These are phyloP conservation scores for Lactifluus subvellereus DNA, from an alignment of 768 basidiomycete species.

Conservation along the genomic window DNA sequence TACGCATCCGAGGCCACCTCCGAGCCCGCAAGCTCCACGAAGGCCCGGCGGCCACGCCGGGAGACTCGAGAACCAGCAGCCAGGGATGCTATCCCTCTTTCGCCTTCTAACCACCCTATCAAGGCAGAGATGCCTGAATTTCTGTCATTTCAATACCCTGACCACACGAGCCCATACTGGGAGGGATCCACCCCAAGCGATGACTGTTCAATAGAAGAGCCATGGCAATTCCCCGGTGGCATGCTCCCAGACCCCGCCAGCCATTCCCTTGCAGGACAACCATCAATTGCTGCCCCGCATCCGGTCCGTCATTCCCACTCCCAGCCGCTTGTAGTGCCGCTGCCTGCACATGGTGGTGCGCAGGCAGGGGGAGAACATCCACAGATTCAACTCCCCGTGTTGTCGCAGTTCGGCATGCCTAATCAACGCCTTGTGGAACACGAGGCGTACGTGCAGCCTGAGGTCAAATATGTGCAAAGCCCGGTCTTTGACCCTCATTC, in stretches of 20 bases:
- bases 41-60: conserved; percentile 16
- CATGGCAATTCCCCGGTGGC: conserved; percentile 20
- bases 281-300: conserved; percentile 14
- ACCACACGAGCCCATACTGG: conserved; percentile 18
- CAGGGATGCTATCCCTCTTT: background rate
- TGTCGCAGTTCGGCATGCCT: conserved; percentile 15
- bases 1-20: conserved; percentile 29
- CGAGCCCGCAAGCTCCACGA: conserved; percentile 11
- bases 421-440: conserved; percentile 12
- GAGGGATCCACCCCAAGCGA: conserved; percentile 23
- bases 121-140: conserved; percentile 16
- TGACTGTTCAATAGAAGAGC: conserved; percentile 21
- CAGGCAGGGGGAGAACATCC: background rate
- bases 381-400: conserved; percentile 14
- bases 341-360: background rate
- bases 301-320: conserved; percentile 12
- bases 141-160: conserved; percentile 15
- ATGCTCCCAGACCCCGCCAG: conserved; percentile 4
- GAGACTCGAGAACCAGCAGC: conserved; percentile 2
- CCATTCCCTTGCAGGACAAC: conserved; percentile 7
- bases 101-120: conserved; percentile 5
- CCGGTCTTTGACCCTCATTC: conserved; percentile 7
- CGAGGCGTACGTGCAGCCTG: conserved; percentile 18
- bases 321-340: conserved; percentile 4
- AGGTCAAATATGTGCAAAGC: conserved; percentile 15